A percentile compares a stretch with the other conserved stretches of the same genome.
Evolutionary conservation across 495 filamentous ascomycete genomes (phyloP).

Genomic region (Parachaetomium inaequale): DNA sequence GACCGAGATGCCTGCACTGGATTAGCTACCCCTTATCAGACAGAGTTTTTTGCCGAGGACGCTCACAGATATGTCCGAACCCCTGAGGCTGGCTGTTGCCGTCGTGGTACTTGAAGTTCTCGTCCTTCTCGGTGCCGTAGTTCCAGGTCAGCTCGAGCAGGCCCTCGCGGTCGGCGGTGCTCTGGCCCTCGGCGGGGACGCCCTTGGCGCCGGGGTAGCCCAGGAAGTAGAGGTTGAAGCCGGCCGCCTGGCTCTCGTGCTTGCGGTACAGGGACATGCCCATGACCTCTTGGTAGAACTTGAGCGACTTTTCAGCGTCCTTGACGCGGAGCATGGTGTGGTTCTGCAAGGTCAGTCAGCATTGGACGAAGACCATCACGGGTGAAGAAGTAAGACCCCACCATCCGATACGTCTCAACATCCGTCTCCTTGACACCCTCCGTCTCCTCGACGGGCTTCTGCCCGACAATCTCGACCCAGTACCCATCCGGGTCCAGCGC

Average conservation of each 20-base stretch:
- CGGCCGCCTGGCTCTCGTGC: slow-evolving; percentile 61
- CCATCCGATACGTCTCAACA: slow-evolving; percentile 43
- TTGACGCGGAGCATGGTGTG: slow-evolving; percentile 97
- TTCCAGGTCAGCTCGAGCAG: slow-evolving; percentile 93
- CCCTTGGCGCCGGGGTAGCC: slow-evolving; percentile 62
- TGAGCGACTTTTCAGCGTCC: slow-evolving; percentile 73
- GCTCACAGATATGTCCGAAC: slow-evolving; percentile 84
- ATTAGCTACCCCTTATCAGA: slow-evolving; percentile 23
- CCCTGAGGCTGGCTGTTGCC: slow-evolving; percentile 90
- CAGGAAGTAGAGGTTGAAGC: slow-evolving; percentile 91
- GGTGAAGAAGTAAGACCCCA: slow-evolving; percentile 21
- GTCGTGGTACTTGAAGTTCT: slow-evolving; percentile 81
- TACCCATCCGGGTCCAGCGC: slow-evolving; percentile 91
- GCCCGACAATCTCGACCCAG: slow-evolving; percentile 72
- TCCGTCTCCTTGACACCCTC: slow-evolving; percentile 39
- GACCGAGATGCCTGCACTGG: slow-evolving; percentile 65
- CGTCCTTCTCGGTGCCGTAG: slow-evolving; percentile 90
- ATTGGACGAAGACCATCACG: slow-evolving; percentile 32
- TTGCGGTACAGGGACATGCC: slow-evolving; percentile 81
- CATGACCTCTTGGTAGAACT: slow-evolving; percentile 86
- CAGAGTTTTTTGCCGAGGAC: not conserved
- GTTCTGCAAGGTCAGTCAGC: slow-evolving; percentile 48
- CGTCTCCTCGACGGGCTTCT: slow-evolving; percentile 40
- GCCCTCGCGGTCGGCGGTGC: slow-evolving; percentile 68
- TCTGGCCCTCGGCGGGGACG: slow-evolving; percentile 46